Base-by-base conservation (phyloP, 176 grass and related monocot genomes). In the Secale cereale region DNA sequence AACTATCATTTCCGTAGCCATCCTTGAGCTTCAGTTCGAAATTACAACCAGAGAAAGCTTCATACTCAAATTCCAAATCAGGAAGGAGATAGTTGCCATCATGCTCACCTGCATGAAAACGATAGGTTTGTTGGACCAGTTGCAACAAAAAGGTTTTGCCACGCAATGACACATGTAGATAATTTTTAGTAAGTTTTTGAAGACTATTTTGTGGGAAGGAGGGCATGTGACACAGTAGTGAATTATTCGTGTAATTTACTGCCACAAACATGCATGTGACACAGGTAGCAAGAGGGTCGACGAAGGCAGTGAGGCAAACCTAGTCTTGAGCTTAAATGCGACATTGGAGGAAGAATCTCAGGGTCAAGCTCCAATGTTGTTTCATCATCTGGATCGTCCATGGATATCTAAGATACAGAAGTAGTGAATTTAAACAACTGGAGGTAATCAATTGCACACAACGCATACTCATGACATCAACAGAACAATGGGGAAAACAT, bases 21-120 rank as follows among this genome's bases (percentile, higher is more conserved):
- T 83, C 81, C 36, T 83, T 74, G 54, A 74, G 81, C 81, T 83
- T 75, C 81, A 83, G 57, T 5, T 83, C 37, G 0, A 83, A 63
- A 83, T 31, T 31, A 70, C 69, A 74, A 63, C 45, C 59, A 83
- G 35, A 57, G 33, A 83, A 83, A 25, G 37, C 20, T 17, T 63
- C 36, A 11, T 75, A 7, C 3, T 83, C 81, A 7, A 83, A 75
- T 46, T 83, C 81, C 19, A 83, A 31, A 52, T 75, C 81, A 63
- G 81, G 25, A 43, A 83, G 56, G 27, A 63, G 16, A 83, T 48
- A 62, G 54, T 33, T 83, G 36, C 7, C 56, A 17, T 83, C 25
- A 8, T 43, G 54, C 61, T 74, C 70, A 43, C 56, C 81, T 83
- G 70, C 59, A 75, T 25, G 36, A 63, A 59, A 63, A 63, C 14